Base-by-base conservation (phyloP, 768 basidiomycete species). In the Steccherinum ochraceum region DNA sequence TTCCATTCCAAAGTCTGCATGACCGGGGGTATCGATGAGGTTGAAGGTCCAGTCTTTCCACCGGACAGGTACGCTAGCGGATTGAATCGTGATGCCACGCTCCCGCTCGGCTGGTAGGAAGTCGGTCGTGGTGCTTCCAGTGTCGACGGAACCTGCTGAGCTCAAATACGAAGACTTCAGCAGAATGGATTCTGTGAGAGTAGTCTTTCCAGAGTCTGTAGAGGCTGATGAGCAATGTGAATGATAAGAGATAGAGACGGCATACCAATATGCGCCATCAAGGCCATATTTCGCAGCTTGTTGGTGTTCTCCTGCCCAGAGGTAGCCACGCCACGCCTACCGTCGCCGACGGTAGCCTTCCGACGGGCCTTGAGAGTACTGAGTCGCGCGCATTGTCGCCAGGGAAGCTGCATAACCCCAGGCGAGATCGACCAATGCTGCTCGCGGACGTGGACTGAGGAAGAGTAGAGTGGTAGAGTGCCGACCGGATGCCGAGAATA, bases 1-100 rank as follows among this genome's bases (percentile, higher is more conserved):
- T 61, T 94, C 91, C 90, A 93, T 93, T n/a, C 91, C 91, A 67
- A 94, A 94, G 64, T 94, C 91, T 3, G 89, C 92, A 68, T 94
- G 91, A 27, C 91, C 91, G 13, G 91, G 91, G 2, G 91, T 93
- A 60, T 94, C 92, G 43, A 93, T 83, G 42, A 94, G 77, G 62
- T 93, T 94, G 67, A 89, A 86, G 1, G 77, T 82, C 86, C 87
- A 89, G 49, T 83, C 67, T 63, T 84, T 85, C 90, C 90, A 92
- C 61, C 78, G 76, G 35, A 91, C 87, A 2, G 90, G 90, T 52
- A 93, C 90, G 68, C 89, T 92, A 12, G 91, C 92, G 19, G 89
- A 90, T 61, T 93, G 92, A 52, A 94, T 89, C 3, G 92, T 94
- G 53, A 94, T 94, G 4, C 91, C 91, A 48, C 91, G 78, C 66